Percentiles rank a stretch among this genome's conserved stretches.
These are phyloP conservation scores for Euphorbia corollata DNA, from an alignment of 441 rosid genomes.

Conservation along the genomic window DNA sequence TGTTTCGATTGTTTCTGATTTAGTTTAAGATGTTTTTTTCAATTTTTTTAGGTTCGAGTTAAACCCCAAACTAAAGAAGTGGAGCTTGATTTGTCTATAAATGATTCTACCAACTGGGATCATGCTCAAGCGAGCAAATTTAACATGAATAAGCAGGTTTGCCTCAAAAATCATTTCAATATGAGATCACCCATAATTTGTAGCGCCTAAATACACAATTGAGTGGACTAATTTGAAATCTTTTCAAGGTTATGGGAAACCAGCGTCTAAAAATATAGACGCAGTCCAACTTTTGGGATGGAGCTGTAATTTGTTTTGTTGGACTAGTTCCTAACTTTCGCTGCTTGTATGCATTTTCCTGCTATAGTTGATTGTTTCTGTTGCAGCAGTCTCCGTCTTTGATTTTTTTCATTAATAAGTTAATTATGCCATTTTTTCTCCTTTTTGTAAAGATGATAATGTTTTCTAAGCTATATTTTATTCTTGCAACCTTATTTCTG, in stretches of 20 bases:
- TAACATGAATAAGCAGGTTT: constrained; percentile 58
- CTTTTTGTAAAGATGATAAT: background rate
- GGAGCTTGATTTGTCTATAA: constrained; percentile 64
- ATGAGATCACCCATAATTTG: no score
- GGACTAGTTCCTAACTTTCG: constrained; percentile 4
- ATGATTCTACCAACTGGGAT: constrained; percentile 54
- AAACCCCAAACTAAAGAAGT: constrained; percentile 44
- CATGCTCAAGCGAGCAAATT: constrained; percentile 26
- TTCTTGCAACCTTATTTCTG: constrained; percentile 5
- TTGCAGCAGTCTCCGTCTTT: background rate
- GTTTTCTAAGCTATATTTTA: background rate
- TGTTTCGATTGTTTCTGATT: background rate
- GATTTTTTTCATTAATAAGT: background rate
- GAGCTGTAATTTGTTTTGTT: background rate
- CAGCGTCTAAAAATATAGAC: background rate
- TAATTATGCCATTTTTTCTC: background rate
- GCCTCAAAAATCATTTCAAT: constrained; percentile 13
- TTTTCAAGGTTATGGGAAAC: background rate
- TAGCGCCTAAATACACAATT: background rate
- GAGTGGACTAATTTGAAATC: background rate
- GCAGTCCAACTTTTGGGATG: background rate
- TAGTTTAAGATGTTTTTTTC: background rate
- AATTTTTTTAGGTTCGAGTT: constrained; percentile 61
- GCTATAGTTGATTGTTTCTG: background rate
- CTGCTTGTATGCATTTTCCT: background rate